phyloP scores from a whole-genome alignment of 2,329 filamentous ascomycete genomes.

The Cladobotryum mycophilum region DNA sequence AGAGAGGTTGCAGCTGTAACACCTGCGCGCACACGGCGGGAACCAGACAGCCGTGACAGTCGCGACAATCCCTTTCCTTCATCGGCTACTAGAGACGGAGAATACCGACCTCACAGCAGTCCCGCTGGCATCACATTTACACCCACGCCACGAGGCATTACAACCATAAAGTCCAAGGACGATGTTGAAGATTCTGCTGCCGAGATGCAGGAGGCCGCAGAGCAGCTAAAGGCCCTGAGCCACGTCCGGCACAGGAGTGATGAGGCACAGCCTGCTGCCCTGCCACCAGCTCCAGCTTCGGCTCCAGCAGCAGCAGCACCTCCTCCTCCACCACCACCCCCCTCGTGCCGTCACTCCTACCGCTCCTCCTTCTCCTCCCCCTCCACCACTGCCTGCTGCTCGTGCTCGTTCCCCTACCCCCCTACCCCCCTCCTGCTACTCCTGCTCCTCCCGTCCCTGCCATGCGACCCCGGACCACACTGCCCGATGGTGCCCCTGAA shows the following conservation, averaged over 20 bases:
- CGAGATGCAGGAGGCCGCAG: slow-evolving; percentile 63
- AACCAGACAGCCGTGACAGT: slow-evolving; percentile 19
- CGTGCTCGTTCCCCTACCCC: not conserved
- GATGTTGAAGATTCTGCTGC: slow-evolving; percentile 55
- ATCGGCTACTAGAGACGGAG: slow-evolving; percentile 20
- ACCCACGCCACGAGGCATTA: slow-evolving; percentile 11
- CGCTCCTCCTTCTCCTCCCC: not conserved
- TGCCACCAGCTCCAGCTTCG: not conserved
- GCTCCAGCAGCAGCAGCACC: not conserved
- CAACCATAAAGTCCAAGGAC: slow-evolving; percentile 26
- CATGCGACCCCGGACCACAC: slow-evolving; percentile 30
- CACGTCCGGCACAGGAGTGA: slow-evolving; percentile 53
- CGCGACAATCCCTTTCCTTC: slow-evolving; percentile 19
- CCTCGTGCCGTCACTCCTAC: not conserved
- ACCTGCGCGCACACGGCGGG: slow-evolving; percentile 22
- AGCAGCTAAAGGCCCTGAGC: slow-evolving; percentile 60
- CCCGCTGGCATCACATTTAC: slow-evolving; percentile 20
- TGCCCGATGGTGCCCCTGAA: slow-evolving; percentile 33
- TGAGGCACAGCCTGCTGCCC: slow-evolving; percentile 24
- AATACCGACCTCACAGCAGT: slow-evolving; percentile 22
- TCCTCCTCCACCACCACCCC: not conserved
- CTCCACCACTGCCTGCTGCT: not conserved
- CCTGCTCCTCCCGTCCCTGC: slow-evolving; percentile 11
- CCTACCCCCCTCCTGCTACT: not conserved
- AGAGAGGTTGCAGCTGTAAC: slow-evolving; percentile 38